Evolutionary conservation across 2,329 filamentous ascomycete genomes (phyloP).

Genomic region (Thielaviopsis euricoi): DNA sequence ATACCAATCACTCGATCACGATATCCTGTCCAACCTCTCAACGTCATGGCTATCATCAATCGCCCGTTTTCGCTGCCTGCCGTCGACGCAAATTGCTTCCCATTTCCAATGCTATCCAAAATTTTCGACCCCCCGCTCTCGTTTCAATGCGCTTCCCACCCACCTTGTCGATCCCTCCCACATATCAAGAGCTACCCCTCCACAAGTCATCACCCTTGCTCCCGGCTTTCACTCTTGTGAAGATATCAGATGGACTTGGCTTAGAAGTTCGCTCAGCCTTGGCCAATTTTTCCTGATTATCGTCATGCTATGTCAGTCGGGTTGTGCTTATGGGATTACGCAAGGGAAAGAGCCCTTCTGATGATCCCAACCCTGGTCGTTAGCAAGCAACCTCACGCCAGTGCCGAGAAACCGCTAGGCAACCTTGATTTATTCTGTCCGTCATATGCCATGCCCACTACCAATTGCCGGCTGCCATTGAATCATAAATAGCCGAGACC

Average conservation of each 20-base stretch:
- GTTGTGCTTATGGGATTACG: not conserved
- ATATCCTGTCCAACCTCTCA: not conserved
- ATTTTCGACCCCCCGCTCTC: conserved; percentile 11
- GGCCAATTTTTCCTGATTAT: not conserved
- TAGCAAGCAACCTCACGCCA: not conserved
- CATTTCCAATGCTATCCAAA: conserved; percentile 4
- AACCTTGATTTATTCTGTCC: not conserved
- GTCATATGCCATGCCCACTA: not conserved
- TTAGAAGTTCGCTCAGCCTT: not conserved
- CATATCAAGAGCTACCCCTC: conserved; percentile 8
- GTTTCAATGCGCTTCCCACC: conserved; percentile 10
- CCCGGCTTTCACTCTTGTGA: not conserved
- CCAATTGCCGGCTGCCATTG: not conserved
- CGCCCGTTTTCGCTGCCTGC: not conserved
- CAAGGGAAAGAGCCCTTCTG: not conserved
- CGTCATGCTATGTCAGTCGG: not conserved
- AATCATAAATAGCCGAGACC: not conserved
- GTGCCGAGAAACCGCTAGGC: not conserved
- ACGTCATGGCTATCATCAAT: not conserved
- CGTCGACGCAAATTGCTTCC: not conserved
- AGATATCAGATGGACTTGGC: not conserved
- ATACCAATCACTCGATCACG: not conserved
- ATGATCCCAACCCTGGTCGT: not conserved
- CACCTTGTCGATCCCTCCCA: conserved; percentile 10
- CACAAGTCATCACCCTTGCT: conserved; percentile 9